These are phyloP conservation scores for Tolypocladium ophioglossoides DNA, from an alignment of 2,329 filamentous ascomycete species.

Conservation along the genomic window DNA sequence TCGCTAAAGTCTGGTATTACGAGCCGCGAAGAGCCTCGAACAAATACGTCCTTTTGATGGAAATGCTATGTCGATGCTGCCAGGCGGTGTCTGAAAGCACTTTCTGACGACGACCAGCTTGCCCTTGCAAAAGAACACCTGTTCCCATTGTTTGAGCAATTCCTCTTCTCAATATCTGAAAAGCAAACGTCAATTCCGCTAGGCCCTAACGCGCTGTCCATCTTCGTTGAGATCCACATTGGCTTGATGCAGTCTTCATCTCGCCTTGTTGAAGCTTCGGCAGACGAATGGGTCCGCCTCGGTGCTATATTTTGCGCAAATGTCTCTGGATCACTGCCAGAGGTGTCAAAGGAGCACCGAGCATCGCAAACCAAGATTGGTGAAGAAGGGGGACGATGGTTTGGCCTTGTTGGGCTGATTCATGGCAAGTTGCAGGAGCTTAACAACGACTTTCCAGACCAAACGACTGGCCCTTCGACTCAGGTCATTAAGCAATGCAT, in stretches of 20 bases:
- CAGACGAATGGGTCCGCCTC: conserved; percentile 52
- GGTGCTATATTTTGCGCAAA: conserved; percentile 50
- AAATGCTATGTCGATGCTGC: conserved; percentile 59
- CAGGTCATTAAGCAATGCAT: conserved; percentile 23
- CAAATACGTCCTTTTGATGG: conserved; percentile 62
- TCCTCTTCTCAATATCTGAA: conserved; percentile 35
- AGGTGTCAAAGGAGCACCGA: conserved; percentile 67
- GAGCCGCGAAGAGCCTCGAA: conserved; percentile 62
- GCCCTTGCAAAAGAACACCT: conserved; percentile 37
- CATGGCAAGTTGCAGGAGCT: conserved; percentile 19
- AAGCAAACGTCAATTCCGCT: conserved; percentile 21
- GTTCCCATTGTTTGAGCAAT: conserved; percentile 44
- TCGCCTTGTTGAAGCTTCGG: conserved; percentile 36
- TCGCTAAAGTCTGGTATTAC: conserved; percentile 62
- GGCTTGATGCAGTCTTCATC: conserved; percentile 30
- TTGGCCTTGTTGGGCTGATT: conserved; percentile 42
- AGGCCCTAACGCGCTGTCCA: conserved; percentile 21
- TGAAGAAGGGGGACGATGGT: conserved; percentile 57
- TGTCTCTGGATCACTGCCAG: conserved; percentile 67
- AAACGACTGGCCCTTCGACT: conserved; percentile 17
- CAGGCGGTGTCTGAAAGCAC: conserved; percentile 37
- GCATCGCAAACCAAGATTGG: conserved; percentile 61
- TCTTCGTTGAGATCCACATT: conserved; percentile 37
- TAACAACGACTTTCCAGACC: conserved; percentile 13
- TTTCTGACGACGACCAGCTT: conserved; percentile 34